Base-by-base conservation (phyloP, 2,329 filamentous ascomycete genomes). In the Aspergillus sp. region DNA sequence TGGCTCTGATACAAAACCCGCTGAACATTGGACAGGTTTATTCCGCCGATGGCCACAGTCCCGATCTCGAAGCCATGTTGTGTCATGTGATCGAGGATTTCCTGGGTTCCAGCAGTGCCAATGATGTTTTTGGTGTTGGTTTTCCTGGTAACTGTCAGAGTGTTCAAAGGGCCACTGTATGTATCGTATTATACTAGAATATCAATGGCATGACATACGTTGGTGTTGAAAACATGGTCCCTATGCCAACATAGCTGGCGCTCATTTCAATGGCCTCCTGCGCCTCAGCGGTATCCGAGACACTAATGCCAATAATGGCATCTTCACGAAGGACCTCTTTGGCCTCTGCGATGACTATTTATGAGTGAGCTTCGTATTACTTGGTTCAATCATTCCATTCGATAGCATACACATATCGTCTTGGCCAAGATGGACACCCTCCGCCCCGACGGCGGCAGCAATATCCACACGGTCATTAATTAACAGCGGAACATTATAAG, bases 391-490 rank as follows among this genome's bases (percentile, higher is more conserved):
- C 6, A 7, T 9, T 5, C 35, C 9, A 35, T 38, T 19, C 29
- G 12, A 41, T 26, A 44, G n/a, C 76, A 55, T 66, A 86, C 84
- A 75, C 74, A 95, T 83, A 66, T 97, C 91, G 76, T 96, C 90
- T 71, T 97, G 91, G 5, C 93, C 93, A 43, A 97, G 79, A 65
- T 97, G 93, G 6, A 95, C 88, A 41, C 93, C 93, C 70, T 96
- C 91, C 48, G 87, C 93, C 8, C 82, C 86, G 39, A 90, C 79
- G 9, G 88, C 89, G 12, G 88, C 76, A 6, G 89, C 90, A 28
- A 97, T 87, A 63, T 95, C 90, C 4, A 96, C 79, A 8, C 90
- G 82, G 65, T 97, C 93, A 63, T 97, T 97, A 72, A 97, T 89
- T 46, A 97, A 73, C 48, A 97, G 77, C 29, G 91, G 91, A 3